These are phyloP conservation scores for Ascomycota sp. DNA, from an alignment of 2,329 filamentous ascomycete species.

Conservation along the genomic window DNA sequence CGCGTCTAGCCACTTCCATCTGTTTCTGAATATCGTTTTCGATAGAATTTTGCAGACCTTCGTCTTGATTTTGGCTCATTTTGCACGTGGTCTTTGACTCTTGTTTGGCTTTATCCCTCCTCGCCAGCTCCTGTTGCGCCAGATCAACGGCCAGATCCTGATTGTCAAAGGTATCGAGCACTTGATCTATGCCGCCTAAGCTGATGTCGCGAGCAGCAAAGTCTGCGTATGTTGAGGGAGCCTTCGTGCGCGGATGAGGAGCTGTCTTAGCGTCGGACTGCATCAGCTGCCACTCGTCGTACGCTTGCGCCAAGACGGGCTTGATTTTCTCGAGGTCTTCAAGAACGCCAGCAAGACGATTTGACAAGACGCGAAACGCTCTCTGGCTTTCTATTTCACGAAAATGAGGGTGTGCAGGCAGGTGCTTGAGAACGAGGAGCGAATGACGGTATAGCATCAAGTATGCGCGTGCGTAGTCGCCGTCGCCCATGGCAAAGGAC, in stretches of 20 bases:
- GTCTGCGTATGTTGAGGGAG: slow-evolving; percentile 17
- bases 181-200: slow-evolving; percentile 29
- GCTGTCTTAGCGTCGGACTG: slow-evolving; percentile 11
- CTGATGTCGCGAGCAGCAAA: slow-evolving; percentile 37
- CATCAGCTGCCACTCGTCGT: slow-evolving; percentile 42
- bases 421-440: slow-evolving; percentile 53
- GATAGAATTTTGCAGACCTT: slow-evolving; percentile 6
- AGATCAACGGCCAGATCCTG: slow-evolving; percentile 55
- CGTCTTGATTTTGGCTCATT: background rate
- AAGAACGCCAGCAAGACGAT: slow-evolving; percentile 34
- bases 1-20: slow-evolving; percentile 29
- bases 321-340: slow-evolving; percentile 56
- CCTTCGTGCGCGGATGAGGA: slow-evolving; percentile 3
- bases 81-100: slow-evolving; percentile 14
- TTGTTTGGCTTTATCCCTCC: slow-evolving; percentile 39
- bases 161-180: slow-evolving; percentile 48
- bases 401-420: slow-evolving; percentile 55
- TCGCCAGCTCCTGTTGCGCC: slow-evolving; percentile 47
- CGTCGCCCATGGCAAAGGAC: slow-evolving; percentile 62
- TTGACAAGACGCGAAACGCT: slow-evolving; percentile 30
- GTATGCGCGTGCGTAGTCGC: slow-evolving; percentile 72
- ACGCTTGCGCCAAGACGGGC: slow-evolving; percentile 49
- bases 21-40: slow-evolving; percentile 25
- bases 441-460: slow-evolving; percentile 80
- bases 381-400: slow-evolving; percentile 41